Base-by-base conservation (phyloP, 805 yeast species). In the Candida loeiensis region DNA sequence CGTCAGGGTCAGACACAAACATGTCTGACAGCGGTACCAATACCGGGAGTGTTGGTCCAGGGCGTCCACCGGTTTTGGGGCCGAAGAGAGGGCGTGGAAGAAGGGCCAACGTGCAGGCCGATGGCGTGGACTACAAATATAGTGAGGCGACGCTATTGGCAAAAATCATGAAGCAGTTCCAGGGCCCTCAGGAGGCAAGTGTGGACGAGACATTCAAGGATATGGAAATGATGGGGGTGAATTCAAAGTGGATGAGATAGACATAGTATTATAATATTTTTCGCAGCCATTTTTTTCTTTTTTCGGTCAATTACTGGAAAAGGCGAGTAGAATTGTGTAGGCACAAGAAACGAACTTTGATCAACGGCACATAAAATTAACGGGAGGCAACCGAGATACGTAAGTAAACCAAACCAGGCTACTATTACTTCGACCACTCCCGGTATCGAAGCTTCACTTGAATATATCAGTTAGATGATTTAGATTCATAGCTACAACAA, bases 1-100 rank as follows among this genome's bases (percentile, higher is more conserved):
- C 72, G 1, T 63, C 71, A 5, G 74, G 73, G 1, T 65, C 71
- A 1, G 74, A 69, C 40, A 58, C 70, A 1, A 62, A 59, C 37
- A 51, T 41, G 5, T 51, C 59, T 11, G 61, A 55, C 13, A 40
- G 43, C 16, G 40, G 36, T 16, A 43, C 45, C 30, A 49, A 49
- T 20, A 35, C 40, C 6, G 18, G 31, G 15, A 19, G 36, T 17
- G 25, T 19, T 12, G 36, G 42, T n/a, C 37, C 42, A 4, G 31
- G 27, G n/a, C n/a, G 42, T 8, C 33, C 37, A 6, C 30, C 37
- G 15, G 8, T 28, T 4, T 17, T 30, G 13, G 40, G 36, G 4
- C 38, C 58, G 1, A 62, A 65, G 43, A 54, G 73, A 46, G 33
- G 33, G 13, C 59, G 72, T 35, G 71, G 73, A 6, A 55, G 73